Evolutionary conservation across 129 eudicot genomes (phyloP), one percentile per base, ranked within the genome.

Genomic region (Tagetes patula): DNA sequence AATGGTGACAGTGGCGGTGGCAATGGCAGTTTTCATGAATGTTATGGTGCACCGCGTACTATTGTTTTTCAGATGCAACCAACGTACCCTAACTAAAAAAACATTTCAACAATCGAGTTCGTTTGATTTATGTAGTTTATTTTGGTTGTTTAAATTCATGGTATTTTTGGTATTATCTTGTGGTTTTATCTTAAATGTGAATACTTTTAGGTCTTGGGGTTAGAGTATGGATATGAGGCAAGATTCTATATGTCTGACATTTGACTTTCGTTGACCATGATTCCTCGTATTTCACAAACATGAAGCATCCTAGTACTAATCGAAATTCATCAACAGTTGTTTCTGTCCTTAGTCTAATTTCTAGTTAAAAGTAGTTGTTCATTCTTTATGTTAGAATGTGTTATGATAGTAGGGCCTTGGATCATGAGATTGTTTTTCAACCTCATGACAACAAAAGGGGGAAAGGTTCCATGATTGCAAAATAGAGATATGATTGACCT

Each of bases 21-120:
- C 1, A 75, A 85, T 42, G 84, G 72, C 62, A 77, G 65, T 73
- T 20, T 83, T 54, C 80, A 78, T 63, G 90, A 83, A 46, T 62
- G 91, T 31, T 80, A 68, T 13, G 38, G 83, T 72, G 88, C 82
- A 43, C 46, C 86, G 33, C 79, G 81, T 5, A 78, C 61, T 66
- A 77, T 87, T 82, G 81, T 36, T 46, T 91, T 88, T 67, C 91
- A 88, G 82, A 86, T 87, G 87, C 92, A 91, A 77, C 65, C 89
- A 4, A 70, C 76, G n/a, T 86, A 81, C 65, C 93, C 88, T 70
- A 86, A 84, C 8, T 54, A 55, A 63, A 33, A 33, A 65, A 37
- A 8, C 3, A 39, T 52, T 78, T 53, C 43, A 36, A 39, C 7
- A 4, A 33, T 66, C 4, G 67, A 0, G 33, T 13, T 46, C 9